Percentiles rank a stretch among this genome's conserved stretches.
Conservation (phyloP, 116 monocot species). For the Iris pallida region DNA sequence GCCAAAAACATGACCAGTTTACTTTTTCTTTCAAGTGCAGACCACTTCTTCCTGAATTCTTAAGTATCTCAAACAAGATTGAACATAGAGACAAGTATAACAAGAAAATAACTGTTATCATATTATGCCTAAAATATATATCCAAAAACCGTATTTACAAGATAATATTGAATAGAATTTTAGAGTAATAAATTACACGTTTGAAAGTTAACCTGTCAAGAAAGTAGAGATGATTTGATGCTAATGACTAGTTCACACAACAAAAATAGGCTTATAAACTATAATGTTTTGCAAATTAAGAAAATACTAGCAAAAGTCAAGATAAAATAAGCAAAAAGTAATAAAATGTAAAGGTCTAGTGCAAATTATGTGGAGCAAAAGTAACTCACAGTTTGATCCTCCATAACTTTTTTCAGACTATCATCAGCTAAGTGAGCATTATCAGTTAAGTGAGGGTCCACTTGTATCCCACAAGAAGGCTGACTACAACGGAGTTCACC, state of each 20-base stretch:
- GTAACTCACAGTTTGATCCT: conserved; percentile 1
- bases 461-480: neutral
- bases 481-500: neutral
- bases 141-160: neutral
- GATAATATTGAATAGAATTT: neutral
- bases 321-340: neutral
- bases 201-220: neutral
- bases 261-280: neutral
- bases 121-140: conserved; percentile 2
- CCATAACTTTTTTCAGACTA: neutral
- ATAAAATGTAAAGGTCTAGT: neutral
- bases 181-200: neutral
- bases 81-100: too few species aligned
- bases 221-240: neutral
- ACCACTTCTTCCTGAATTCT: too few species aligned
- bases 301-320: neutral
- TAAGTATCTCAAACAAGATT: too few species aligned
- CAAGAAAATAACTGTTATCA: too few species aligned
- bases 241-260: neutral
- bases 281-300: too few species aligned
- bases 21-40: too few species aligned
- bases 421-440: neutral
- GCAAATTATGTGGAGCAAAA: neutral
- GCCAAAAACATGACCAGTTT: too few species aligned
- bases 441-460: neutral